phyloP scores from a whole-genome alignment of 2,329 filamentous ascomycete genomes.

The Alternaria ethzedia region DNA sequence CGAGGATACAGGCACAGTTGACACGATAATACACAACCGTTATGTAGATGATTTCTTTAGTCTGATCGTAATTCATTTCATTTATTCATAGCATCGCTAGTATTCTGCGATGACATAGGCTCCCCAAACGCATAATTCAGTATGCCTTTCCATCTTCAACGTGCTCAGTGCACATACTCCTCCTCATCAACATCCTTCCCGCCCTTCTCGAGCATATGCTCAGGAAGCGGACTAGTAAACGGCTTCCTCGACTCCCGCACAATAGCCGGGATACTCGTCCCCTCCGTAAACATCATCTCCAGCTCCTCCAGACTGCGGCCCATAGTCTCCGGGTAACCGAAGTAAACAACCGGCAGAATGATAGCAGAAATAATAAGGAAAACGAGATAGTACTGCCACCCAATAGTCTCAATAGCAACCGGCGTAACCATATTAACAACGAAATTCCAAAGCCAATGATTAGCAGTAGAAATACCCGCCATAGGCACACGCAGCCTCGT shows the following conservation, averaged over 20 bases:
- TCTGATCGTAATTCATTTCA: background rate
- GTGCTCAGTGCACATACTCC: background rate
- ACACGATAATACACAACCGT: too few relatives aligned
- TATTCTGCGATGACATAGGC: background rate
- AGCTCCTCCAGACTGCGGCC: constrained; percentile 56
- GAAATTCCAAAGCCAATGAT: constrained; percentile 56
- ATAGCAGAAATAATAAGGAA: constrained; percentile 56
- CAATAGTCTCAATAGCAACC: constrained; percentile 58
- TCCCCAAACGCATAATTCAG: rapidly evolving
- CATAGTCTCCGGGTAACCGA: constrained; percentile 59
- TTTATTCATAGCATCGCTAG: background rate
- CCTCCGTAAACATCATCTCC: constrained; percentile 51
- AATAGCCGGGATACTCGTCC: constrained; percentile 35
- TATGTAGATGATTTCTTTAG: too few relatives aligned
- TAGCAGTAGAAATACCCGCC: constrained; percentile 62
- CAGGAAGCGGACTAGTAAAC: constrained; percentile 13
- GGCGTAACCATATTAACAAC: constrained; percentile 38
- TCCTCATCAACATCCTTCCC: constrained; percentile 17
- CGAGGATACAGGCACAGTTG: too few relatives aligned
- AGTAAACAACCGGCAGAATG: constrained; percentile 55
- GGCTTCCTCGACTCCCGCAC: constrained; percentile 31
- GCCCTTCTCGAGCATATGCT: constrained; percentile 18
- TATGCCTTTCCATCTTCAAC: background rate
- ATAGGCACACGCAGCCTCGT: constrained; percentile 60
- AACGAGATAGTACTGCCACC: constrained; percentile 60